Percentiles rank a stretch among this genome's conserved stretches.
Conservation (phyloP, 192 early-diverging fungal species). For the Cetraspora pellucida region DNA sequence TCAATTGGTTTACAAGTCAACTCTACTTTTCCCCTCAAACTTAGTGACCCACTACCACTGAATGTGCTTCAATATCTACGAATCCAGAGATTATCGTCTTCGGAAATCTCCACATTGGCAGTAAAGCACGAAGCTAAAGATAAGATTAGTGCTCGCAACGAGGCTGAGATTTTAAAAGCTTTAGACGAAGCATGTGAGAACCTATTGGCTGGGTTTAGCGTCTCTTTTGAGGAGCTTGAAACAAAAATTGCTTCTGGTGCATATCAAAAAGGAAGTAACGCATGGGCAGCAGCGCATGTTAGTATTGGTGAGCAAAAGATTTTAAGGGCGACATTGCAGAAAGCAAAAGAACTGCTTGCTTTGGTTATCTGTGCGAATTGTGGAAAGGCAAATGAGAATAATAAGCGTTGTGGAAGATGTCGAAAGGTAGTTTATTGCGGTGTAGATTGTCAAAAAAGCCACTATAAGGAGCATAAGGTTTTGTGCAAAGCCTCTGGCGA, state of each 20-base stretch:
- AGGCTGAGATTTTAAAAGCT: slow-evolving; percentile 41
- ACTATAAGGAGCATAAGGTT: slow-evolving; percentile 34
- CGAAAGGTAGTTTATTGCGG: slow-evolving; percentile 41
- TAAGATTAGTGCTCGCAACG: slow-evolving; percentile 38
- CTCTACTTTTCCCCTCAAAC: slow-evolving; percentile 36
- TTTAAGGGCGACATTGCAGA: slow-evolving; percentile 25
- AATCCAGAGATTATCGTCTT: slow-evolving; percentile 39
- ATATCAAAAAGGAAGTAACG: slow-evolving; percentile 22
- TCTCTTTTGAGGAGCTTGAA: slow-evolving; percentile 12
- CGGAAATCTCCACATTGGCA: slow-evolving; percentile 29
- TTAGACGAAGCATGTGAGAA: slow-evolving; percentile 40
- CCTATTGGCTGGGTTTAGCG: slow-evolving; percentile 35
- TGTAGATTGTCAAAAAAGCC: slow-evolving; percentile 34
- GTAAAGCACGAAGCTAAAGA: neutral
- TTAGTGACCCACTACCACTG: slow-evolving; percentile 40
- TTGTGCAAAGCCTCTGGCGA: slow-evolving; percentile 4
- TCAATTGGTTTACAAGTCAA: slow-evolving; percentile 21
- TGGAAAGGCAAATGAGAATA: slow-evolving; percentile 16
- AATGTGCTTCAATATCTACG: slow-evolving; percentile 44
- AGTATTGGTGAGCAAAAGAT: slow-evolving; percentile 44
- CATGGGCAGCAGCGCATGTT: slow-evolving; percentile 42
- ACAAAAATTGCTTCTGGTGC: neutral
- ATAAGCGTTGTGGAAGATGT: slow-evolving; percentile 40
- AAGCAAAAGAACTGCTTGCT: slow-evolving; percentile 3
- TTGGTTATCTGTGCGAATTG: slow-evolving; percentile 23